A percentile compares a stretch with the other conserved stretches of the same genome.
Evolutionary conservation across 1,284 basidiomycete genomes (phyloP).

Genomic region (Ceratobasidium sp.): DNA sequence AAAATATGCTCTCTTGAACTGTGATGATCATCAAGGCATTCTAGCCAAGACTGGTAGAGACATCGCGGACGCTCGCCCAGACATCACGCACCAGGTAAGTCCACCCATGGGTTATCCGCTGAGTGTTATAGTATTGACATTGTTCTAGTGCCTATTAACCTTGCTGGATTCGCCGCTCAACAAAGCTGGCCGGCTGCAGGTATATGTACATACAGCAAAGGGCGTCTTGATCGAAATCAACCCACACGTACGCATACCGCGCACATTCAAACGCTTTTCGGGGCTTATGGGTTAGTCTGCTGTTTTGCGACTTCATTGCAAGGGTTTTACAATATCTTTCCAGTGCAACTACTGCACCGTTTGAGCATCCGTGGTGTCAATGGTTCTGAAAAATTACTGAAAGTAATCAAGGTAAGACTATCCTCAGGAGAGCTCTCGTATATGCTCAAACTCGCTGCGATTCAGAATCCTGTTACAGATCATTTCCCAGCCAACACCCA

Average conservation of each 20-base stretch:
- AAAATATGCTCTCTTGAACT: conserved; percentile 97
- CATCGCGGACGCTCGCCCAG: conserved; percentile 97
- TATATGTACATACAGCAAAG: conserved; percentile 98
- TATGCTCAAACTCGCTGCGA: neutral
- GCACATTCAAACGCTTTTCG: conserved; percentile 98
- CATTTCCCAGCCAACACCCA: conserved; percentile 96
- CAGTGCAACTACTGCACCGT: conserved; percentile 97
- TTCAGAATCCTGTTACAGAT: conserved; percentile 92
- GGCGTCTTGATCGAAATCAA: conserved; percentile 99
- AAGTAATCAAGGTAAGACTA: conserved; percentile 85
- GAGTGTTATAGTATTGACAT: neutral
- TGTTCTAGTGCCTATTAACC: conserved; percentile 86
- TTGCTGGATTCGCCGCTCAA: conserved; percentile 97
- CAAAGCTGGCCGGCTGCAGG: conserved; percentile 95
- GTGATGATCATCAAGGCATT: conserved; percentile 99
- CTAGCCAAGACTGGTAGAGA: conserved; percentile 97
- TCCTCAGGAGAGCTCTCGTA: neutral
- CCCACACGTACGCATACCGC: conserved; percentile 95
- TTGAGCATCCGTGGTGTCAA: conserved; percentile 95
- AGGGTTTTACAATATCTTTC: neutral
- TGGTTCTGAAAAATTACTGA: conserved; percentile 95
- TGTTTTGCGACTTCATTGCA: conserved; percentile 1
- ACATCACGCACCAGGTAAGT: conserved; percentile 96
- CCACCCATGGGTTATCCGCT: conserved; percentile 38
- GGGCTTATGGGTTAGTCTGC: conserved; percentile 90